Conservation (phyloP, 2,329 filamentous ascomycete species). For the Erysiphe pisi region DNA sequence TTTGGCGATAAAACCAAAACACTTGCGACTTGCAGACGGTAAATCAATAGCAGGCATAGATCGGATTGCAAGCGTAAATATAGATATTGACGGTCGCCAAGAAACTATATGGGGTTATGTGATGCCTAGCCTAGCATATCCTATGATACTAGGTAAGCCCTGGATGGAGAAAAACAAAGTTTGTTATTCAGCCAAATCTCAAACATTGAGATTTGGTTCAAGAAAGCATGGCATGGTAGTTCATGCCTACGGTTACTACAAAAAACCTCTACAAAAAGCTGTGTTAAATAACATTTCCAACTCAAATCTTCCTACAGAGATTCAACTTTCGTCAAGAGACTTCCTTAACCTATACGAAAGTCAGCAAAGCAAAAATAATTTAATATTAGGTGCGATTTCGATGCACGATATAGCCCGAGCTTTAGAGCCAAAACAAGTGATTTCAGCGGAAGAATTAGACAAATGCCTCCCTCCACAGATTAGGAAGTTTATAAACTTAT, state of each 20-base stretch:
- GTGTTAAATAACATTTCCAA: too few species aligned
- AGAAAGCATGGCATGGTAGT: slow-evolving; percentile 13
- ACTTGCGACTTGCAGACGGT: slow-evolving; percentile 5
- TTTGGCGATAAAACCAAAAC: background rate
- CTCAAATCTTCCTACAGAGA: too few species aligned
- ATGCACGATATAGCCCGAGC: background rate
- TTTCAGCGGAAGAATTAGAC: background rate
- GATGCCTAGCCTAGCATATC: background rate
- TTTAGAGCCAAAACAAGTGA: background rate
- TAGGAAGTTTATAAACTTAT: background rate
- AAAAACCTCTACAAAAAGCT: background rate
- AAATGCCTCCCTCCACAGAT: background rate
- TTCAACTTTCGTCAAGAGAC: too few species aligned
- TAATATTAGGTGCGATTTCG: background rate
- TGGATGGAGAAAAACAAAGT: background rate
- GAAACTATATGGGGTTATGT: background rate
- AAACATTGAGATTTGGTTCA: background rate
- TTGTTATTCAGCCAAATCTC: background rate
- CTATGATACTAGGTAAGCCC: slow-evolving; percentile 18
- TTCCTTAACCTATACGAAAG: too few species aligned
- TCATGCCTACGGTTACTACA: background rate
- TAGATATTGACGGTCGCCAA: too few species aligned
- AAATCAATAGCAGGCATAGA: too few species aligned
- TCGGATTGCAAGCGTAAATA: too few species aligned
- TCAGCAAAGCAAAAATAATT: background rate